These are phyloP conservation scores for Bifiguratus adelaidae DNA, from an alignment of 192 early-diverging fungal genomes.

Conservation along the genomic window DNA sequence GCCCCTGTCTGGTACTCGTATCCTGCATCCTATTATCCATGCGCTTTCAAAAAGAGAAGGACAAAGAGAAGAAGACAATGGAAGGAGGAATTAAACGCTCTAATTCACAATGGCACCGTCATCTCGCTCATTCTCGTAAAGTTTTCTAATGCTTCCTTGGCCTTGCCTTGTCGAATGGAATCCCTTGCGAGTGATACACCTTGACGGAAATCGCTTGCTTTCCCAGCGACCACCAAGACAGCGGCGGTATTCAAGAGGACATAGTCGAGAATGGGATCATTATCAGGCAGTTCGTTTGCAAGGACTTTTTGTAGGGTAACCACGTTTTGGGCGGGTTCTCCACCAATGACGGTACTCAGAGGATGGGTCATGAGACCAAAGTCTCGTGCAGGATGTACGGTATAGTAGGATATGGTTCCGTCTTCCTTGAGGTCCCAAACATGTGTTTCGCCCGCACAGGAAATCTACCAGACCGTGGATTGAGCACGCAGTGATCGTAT, in stretches of 20 bases:
- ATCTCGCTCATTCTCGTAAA: too few relatives aligned
- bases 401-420: conserved; percentile 49
- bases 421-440: conserved; percentile 63
- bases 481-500: background rate
- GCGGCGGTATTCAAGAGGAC: conserved; percentile 90
- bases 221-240: conserved; percentile 70
- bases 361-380: conserved; percentile 80
- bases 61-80: too few relatives aligned
- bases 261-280: conserved; percentile 75
- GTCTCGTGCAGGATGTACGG: conserved; percentile 62
- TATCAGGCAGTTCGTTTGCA: conserved; percentile 42
- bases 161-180: conserved; percentile 63
- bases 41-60: too few relatives aligned
- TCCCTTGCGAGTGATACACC: conserved; percentile 68
- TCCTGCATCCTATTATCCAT: too few relatives aligned
- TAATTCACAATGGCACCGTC: too few relatives aligned
- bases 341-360: conserved; percentile 58
- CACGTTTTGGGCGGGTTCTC: conserved; percentile 64
- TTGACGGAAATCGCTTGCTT: conserved; percentile 55
- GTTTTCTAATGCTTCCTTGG: conserved; percentile 44
- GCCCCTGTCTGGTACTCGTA: too few relatives aligned
- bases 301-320: conserved; percentile 57
- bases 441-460: conserved; percentile 6
- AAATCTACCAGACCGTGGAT: background rate
- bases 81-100: too few relatives aligned